phyloP scores from a whole-genome alignment of 1,284 basidiomycete genomes.

The Puccinia coronata region DNA sequence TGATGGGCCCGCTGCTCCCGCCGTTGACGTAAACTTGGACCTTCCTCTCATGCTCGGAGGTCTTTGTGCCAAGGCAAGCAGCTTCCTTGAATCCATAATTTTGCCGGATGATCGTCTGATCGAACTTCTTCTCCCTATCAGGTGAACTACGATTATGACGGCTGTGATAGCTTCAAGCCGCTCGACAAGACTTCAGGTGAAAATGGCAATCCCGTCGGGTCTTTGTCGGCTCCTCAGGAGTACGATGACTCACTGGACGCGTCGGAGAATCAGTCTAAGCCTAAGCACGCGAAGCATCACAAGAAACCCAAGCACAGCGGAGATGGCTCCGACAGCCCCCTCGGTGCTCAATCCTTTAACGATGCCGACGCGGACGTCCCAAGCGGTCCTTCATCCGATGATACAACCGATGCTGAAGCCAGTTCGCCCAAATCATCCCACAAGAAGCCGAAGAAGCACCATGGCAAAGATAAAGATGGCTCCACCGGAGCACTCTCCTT shows the following conservation, averaged over 20 bases:
- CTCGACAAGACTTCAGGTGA: not conserved
- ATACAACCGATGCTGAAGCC: not conserved
- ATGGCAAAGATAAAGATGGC: not conserved
- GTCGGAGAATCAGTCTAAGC: not conserved
- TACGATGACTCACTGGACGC: not conserved
- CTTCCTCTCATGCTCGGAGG: slow-evolving; percentile 37
- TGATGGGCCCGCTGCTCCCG: slow-evolving; percentile 10
- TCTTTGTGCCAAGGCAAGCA: slow-evolving; percentile 31
- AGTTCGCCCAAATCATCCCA: not conserved
- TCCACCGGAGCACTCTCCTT: not conserved
- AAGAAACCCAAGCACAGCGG: not conserved
- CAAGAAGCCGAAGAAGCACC: slow-evolving; percentile 3
- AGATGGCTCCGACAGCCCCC: not conserved
- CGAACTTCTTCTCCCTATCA: not conserved
- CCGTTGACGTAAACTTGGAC: slow-evolving; percentile 18
- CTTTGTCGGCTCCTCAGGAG: not conserved
- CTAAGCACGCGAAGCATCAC: slow-evolving; percentile 7
- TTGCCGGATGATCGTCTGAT: not conserved
- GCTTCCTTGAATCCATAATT: not conserved
- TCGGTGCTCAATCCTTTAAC: slow-evolving; percentile 23
- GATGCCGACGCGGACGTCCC: not conserved
- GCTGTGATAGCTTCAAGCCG: slow-evolving; percentile 33
- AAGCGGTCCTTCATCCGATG: too few species aligned
- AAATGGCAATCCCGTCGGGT: not conserved
- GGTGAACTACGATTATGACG: slow-evolving; percentile 43